These are phyloP conservation scores for Malus hybrid DNA, from an alignment of 331 rosid genomes.

Conservation along the genomic window DNA sequence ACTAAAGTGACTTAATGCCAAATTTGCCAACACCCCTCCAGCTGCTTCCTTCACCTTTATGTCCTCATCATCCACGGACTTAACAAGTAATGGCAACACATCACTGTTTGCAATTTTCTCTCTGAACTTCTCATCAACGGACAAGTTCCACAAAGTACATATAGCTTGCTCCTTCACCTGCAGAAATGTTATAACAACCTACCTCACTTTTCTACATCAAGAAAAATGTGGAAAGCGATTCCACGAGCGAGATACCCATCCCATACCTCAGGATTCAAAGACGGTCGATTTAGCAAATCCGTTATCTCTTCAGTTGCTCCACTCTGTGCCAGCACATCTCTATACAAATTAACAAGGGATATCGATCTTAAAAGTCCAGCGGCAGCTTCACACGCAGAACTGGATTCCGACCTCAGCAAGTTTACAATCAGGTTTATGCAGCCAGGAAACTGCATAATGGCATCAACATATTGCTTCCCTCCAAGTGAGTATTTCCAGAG, in stretches of 20 bases:
- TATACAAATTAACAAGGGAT: slow-evolving; percentile 57
- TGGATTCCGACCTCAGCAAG: slow-evolving; percentile 68
- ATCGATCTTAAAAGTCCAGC: slow-evolving; percentile 76
- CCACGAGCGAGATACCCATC: slow-evolving; percentile 9
- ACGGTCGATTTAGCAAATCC: slow-evolving; percentile 47
- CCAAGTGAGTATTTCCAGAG: slow-evolving; percentile 89
- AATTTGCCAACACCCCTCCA: slow-evolving; percentile 72
- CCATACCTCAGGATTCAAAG: slow-evolving; percentile 62
- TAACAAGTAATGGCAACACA: slow-evolving; percentile 46
- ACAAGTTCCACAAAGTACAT: slow-evolving; percentile 70
- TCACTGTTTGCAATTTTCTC: slow-evolving; percentile 44
- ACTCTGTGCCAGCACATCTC: slow-evolving; percentile 60
- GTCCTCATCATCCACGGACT: slow-evolving; percentile 67
- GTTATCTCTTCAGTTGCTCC: slow-evolving; percentile 86
- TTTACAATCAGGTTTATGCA: slow-evolving; percentile 66
- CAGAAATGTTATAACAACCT: slow-evolving; percentile 15
- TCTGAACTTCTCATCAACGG: slow-evolving; percentile 65
- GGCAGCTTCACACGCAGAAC: slow-evolving; percentile 74
- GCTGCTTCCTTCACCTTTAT: slow-evolving; percentile 74
- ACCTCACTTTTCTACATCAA: slow-evolving; percentile 25
- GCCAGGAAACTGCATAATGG: slow-evolving; percentile 79
- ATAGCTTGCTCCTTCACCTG: slow-evolving; percentile 86
- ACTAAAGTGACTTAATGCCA: slow-evolving; percentile 52
- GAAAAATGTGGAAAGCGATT: slow-evolving; percentile 7
- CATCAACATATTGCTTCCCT: slow-evolving; percentile 65